Percentiles rank a stretch among this genome's conserved stretches.
Evolutionary conservation across 768 basidiomycete genomes (phyloP).

Genomic region (Mycena vitilis): DNA sequence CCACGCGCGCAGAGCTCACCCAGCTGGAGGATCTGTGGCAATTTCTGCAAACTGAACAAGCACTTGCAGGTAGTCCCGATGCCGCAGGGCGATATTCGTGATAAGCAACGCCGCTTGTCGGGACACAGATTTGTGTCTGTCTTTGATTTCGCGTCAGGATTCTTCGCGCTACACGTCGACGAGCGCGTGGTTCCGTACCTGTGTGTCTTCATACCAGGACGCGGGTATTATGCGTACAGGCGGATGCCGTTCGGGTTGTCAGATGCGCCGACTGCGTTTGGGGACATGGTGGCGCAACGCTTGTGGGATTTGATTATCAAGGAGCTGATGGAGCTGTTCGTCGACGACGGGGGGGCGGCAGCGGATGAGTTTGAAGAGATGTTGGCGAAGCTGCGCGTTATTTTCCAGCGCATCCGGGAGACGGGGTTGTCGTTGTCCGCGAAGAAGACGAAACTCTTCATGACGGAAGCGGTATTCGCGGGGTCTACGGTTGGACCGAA

Average conservation of each 20-base stretch:
- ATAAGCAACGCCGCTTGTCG: conserved; percentile 50
- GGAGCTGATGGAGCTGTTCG: conserved; percentile 45
- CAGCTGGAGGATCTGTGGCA: conserved; percentile 52
- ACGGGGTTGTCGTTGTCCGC: conserved; percentile 49
- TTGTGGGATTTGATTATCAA: conserved; percentile 42
- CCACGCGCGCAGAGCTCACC: neutral
- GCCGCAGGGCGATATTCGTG: conserved; percentile 51
- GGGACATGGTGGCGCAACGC: conserved; percentile 39
- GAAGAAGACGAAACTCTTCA: conserved; percentile 48
- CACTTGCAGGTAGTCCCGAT: conserved; percentile 43
- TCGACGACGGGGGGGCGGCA: conserved; percentile 51
- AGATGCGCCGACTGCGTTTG: conserved; percentile 52
- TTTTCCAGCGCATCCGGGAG: conserved; percentile 44
- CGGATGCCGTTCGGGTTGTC: conserved; percentile 55
- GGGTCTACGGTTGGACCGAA: conserved; percentile 45
- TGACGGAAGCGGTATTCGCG: conserved; percentile 49
- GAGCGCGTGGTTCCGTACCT: conserved; percentile 42
- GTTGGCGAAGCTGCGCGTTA: conserved; percentile 38
- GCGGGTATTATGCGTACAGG: conserved; percentile 48
- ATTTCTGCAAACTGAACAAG: conserved; percentile 49
- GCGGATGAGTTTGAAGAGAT: conserved; percentile 46
- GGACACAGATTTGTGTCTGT: conserved; percentile 50
- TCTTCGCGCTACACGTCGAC: conserved; percentile 41
- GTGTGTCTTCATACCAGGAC: conserved; percentile 50
- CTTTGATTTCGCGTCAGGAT: conserved; percentile 54